Evolutionary conservation across 2,329 filamentous ascomycete genomes (phyloP).

Genomic region (Neobulgaria alba): DNA sequence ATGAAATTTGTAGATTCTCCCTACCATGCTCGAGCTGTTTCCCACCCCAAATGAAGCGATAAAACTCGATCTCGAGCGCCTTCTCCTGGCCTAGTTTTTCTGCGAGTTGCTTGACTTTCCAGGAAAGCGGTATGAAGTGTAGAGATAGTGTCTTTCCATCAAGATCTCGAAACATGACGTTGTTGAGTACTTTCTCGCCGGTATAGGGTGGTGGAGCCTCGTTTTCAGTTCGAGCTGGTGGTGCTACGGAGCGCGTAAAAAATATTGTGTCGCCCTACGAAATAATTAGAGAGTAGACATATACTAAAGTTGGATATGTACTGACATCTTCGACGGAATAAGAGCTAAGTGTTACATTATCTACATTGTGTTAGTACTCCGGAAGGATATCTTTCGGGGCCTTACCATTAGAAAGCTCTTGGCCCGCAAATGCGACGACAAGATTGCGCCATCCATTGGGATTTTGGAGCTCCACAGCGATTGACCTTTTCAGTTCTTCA

Average conservation of each 20-base stretch:
- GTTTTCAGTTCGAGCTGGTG: neutral
- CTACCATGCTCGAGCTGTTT: slow-evolving; percentile 7
- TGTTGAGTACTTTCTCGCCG: slow-evolving; percentile 2
- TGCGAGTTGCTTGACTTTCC: slow-evolving; percentile 3
- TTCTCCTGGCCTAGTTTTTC: slow-evolving; percentile 5
- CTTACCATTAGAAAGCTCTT: slow-evolving; percentile 3
- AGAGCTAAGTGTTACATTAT: too few species aligned
- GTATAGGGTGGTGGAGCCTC: slow-evolving; percentile 5
- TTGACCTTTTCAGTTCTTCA: slow-evolving; percentile 2
- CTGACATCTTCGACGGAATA: slow-evolving; percentile 3
- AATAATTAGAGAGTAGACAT: too few species aligned
- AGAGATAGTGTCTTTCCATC: slow-evolving; percentile 3
- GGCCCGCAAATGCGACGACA: slow-evolving; percentile 2
- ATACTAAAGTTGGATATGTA: too few species aligned
- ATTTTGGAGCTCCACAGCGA: slow-evolving; percentile 1
- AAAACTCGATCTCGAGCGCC: slow-evolving; percentile 2
- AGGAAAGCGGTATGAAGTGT: slow-evolving; percentile 1
- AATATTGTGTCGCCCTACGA: slow-evolving; percentile 5
- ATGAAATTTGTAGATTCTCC: neutral
- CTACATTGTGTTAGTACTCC: too few species aligned
- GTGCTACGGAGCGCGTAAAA: slow-evolving; percentile 5
- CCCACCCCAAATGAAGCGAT: slow-evolving; percentile 4
- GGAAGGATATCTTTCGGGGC: too few species aligned
- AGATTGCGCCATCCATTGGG: slow-evolving; percentile 1
- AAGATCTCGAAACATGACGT: slow-evolving; percentile 3